These are phyloP conservation scores for Dryas alaskensis DNA, from an alignment of 306 rosid genomes.

Conservation along the genomic window DNA sequence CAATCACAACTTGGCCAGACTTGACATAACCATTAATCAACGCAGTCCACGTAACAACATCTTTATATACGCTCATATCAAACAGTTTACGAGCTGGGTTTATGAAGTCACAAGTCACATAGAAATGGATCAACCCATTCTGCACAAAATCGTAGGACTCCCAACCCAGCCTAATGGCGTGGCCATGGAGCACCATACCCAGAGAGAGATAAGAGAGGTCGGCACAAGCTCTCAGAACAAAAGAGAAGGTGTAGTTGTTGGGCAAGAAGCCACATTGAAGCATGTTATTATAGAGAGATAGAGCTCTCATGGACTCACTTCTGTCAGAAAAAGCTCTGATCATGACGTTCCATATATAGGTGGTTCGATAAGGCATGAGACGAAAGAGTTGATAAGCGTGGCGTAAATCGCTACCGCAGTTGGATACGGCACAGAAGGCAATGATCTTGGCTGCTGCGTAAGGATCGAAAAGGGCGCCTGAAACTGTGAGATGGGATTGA, in stretches of 20 bases:
- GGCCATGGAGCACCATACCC: conserved; percentile 38
- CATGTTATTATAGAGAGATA: conserved; percentile 41
- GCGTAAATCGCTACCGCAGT: conserved; percentile 14
- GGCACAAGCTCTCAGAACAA: conserved; percentile 37
- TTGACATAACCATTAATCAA: conserved; percentile 44
- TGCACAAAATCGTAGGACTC: conserved; percentile 50
- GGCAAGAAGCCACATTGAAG: conserved; percentile 33
- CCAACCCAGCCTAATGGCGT: conserved; percentile 40
- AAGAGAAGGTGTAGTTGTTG: conserved; percentile 46
- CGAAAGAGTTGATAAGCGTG: conserved; percentile 41
- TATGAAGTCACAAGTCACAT: conserved; percentile 30
- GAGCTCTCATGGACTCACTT: conserved; percentile 26
- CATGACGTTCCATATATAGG: conserved; percentile 44
- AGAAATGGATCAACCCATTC: conserved; percentile 48
- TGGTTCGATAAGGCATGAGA: conserved; percentile 34
- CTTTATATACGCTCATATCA: conserved; percentile 29
- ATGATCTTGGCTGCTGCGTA: conserved; percentile 40
- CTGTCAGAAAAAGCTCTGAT: conserved; percentile 38
- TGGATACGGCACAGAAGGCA: conserved; percentile 25
- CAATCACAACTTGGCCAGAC: conserved; percentile 23
- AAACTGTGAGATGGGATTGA: conserved; percentile 42
- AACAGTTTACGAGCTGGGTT: conserved; percentile 35
- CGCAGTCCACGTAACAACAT: conserved; percentile 47
- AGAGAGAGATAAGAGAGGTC: conserved; percentile 27
- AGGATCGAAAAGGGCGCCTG: conserved; percentile 37